Evolutionary conservation across 352 stramenopile species (phyloP), one percentile per base, ranked within the genome.

Genomic region (Elongisporangium senticosum): DNA sequence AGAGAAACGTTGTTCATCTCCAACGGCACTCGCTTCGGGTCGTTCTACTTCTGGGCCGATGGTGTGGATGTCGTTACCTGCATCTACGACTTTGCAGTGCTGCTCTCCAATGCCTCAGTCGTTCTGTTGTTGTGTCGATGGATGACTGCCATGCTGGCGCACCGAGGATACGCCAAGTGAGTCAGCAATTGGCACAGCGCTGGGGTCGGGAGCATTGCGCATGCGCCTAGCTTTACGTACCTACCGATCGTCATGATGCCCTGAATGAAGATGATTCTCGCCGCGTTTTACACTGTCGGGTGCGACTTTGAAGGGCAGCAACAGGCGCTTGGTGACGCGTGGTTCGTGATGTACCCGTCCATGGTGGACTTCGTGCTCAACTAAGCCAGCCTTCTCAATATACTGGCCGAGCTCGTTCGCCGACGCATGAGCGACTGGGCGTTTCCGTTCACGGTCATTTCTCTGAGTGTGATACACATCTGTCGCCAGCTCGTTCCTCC

Each of bases 41-140:
- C 69, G 0, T 76, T 81, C 51, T 4, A 74, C 2, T 77, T 63
- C 22, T 51, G 77, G 26, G 53, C 37, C 6, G 7, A 24, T 0
- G 1, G 17, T 3, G 43, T 14, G 7, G 51, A 56, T 17, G 61
- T 53, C 0, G 48, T 77, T 11, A 21, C 49, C 6, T 73, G 58
- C 55, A 43, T 58, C 7, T 80, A 85, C 56, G 57, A 71, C 7
- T 51, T 77, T 22, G 60, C 72, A 6, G 68, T 54, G 15, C 65
- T 77, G 10, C 63, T 85, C 49, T 74, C 72, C 2, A 80, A 82
- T 37, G 0, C 64, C 0, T 75, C 72, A 13, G 21, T 79, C 4
- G 62, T 48, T 0, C 10, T 68, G 19, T 24, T 83, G 40, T 59
- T 82, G 0, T 17, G 69, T 5, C 69, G 65, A 0, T 85, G 75